A percentile compares a stretch with the other conserved stretches of the same genome.
Evolutionary conservation across 2,329 filamentous ascomycete species (phyloP).

Genomic region (Beauveria australis): DNA sequence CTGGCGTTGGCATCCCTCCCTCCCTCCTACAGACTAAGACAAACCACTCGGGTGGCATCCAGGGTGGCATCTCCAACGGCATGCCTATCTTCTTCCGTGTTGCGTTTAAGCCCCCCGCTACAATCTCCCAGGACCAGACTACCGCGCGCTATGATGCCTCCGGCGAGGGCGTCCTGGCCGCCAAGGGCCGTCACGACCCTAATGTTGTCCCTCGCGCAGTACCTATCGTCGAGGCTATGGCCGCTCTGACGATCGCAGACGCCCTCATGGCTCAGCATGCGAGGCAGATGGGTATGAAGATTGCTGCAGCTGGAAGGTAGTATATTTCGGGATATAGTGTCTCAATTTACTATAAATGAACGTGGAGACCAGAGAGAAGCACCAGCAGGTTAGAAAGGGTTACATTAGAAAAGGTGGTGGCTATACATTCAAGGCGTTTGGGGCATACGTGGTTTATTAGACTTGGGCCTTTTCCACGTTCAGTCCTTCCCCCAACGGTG

Average conservation of each 20-base stretch:
- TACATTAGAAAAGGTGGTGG: conserved; percentile 15
- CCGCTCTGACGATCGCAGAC: conserved; percentile 79
- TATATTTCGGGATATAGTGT: neutral
- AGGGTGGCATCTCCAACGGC: conserved; percentile 92
- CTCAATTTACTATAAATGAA: conserved; percentile 15
- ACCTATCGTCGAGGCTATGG: conserved; percentile 87
- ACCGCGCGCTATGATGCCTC: conserved; percentile 73
- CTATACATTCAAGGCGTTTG: conserved; percentile 17
- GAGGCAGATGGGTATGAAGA: conserved; percentile 33
- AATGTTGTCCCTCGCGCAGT: conserved; percentile 68
- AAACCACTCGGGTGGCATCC: conserved; percentile 91
- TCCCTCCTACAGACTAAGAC: conserved; percentile 75
- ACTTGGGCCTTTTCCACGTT: conserved; percentile 17
- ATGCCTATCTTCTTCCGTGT: conserved; percentile 83
- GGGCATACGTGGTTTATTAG: conserved; percentile 17
- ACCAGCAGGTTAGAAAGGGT: conserved; percentile 17
- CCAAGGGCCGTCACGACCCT: conserved; percentile 91
- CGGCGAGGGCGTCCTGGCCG: conserved; percentile 66
- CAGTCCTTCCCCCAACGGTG: conserved; percentile 15
- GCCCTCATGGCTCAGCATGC: conserved; percentile 75
- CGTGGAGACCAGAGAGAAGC: conserved; percentile 15
- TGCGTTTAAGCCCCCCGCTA: conserved; percentile 90
- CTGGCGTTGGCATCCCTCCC: conserved; percentile 32
- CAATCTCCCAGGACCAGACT: conserved; percentile 80
- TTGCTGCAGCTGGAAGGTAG: conserved; percentile 8